Percentiles rank a stretch among this genome's conserved stretches.
Conservation (phyloP, 2,329 filamentous ascomycete species). For the Pseudogymnoascus sp. region DNA sequence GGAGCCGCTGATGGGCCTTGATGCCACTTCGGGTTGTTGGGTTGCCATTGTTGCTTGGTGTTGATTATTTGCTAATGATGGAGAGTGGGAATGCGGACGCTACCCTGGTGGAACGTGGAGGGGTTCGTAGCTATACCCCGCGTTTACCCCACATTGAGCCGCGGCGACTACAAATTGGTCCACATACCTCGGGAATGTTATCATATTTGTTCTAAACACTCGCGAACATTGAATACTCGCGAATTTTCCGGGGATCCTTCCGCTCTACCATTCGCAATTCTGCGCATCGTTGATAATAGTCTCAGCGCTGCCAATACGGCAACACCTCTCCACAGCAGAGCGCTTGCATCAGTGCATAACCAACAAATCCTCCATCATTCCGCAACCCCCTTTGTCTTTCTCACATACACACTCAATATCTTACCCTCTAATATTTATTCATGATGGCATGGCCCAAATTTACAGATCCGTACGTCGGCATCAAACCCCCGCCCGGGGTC, state of each 20-base stretch:
- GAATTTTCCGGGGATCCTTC: background rate
- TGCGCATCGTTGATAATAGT: background rate
- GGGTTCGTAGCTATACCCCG: background rate
- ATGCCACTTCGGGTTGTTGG: background rate
- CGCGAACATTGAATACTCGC: background rate
- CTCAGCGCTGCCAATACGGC: background rate
- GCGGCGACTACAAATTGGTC: background rate
- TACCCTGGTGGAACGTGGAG: background rate
- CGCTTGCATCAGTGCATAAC: too few relatives aligned
- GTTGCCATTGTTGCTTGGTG: background rate
- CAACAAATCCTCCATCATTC: background rate
- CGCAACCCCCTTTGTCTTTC: background rate
- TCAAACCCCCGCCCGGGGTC: background rate
- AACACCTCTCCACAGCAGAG: background rate
- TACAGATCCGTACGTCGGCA: background rate
- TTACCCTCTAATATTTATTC: background rate
- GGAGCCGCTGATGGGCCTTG: slow-evolving; percentile 26
- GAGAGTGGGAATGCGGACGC: background rate
- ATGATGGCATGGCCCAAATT: background rate
- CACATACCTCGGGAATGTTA: background rate
- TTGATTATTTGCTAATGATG: background rate
- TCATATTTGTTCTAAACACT: background rate
- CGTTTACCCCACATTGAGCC: background rate
- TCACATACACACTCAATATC: background rate
- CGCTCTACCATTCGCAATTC: background rate